Evolutionary conservation across 345 rosid species (phyloP).

Genomic region (Rubroshorea leprosula): DNA sequence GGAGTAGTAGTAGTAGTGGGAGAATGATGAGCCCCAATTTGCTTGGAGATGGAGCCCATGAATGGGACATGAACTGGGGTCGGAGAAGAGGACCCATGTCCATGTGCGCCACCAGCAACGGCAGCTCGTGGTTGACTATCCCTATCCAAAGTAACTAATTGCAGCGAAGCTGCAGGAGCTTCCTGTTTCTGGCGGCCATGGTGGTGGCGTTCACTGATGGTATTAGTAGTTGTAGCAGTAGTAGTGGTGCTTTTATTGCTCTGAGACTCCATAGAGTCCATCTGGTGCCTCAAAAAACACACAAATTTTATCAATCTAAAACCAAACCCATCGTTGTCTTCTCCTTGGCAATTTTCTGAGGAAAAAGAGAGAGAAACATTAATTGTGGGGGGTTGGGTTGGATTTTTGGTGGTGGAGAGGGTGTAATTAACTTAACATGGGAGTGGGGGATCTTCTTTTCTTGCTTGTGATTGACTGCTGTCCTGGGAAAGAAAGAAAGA

Average conservation of each 20-base stretch:
- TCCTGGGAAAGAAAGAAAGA: slow-evolving; percentile 1
- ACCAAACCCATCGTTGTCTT: slow-evolving; percentile 8
- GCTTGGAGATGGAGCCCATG: slow-evolving; percentile 43
- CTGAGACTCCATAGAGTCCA: slow-evolving; percentile 25
- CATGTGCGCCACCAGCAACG: slow-evolving; percentile 20
- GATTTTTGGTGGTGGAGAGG: slow-evolving; percentile 14
- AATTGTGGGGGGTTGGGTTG: neutral
- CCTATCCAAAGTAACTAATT: slow-evolving; percentile 16
- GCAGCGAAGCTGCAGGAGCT: slow-evolving; percentile 28
- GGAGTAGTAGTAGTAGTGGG: slow-evolving; percentile 14
- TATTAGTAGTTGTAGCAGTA: neutral
- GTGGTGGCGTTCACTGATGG: neutral
- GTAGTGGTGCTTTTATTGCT: slow-evolving; percentile 18
- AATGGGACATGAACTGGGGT: slow-evolving; percentile 34
- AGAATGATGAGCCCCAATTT: slow-evolving; percentile 9
- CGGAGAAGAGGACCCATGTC: slow-evolving; percentile 11
- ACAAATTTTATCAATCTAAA: neutral
- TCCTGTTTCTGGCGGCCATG: slow-evolving; percentile 32
- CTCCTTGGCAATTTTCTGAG: neutral
- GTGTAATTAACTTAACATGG: no score
- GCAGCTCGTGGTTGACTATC: slow-evolving; percentile 22
- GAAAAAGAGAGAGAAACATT: neutral
- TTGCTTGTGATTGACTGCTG: slow-evolving; percentile 30
- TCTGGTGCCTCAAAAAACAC: neutral
- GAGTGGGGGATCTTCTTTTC: slow-evolving; percentile 23